phyloP scores from a whole-genome alignment of 768 basidiomycete genomes.

The Strobilomyces dryophilus region DNA sequence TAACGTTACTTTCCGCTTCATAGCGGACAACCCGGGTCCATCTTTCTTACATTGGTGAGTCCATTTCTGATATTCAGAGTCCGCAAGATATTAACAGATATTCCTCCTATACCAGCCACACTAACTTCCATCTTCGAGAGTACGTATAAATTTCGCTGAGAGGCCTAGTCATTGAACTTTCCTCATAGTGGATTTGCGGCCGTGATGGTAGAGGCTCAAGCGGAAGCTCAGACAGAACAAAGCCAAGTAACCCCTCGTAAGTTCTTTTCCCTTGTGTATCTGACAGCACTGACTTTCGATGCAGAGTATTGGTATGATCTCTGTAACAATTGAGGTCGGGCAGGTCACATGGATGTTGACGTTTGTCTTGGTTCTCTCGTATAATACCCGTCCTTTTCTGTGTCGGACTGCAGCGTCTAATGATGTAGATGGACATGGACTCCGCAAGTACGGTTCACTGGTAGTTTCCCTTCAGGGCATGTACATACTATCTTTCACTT shows the following conservation, averaged over 20 bases:
- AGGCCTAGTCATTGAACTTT: not conserved
- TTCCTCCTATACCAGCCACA: conserved; percentile 16
- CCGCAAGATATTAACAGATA: not conserved
- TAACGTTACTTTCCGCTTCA: conserved; percentile 53
- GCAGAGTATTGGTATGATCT: not conserved
- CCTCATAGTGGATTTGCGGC: conserved; percentile 16
- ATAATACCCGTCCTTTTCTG: not conserved
- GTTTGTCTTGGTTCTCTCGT: not conserved
- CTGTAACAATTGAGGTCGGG: not conserved
- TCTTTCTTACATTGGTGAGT: conserved; percentile 24
- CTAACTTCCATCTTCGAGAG: conserved; percentile 19
- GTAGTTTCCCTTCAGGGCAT: not conserved
- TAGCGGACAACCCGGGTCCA: conserved; percentile 48
- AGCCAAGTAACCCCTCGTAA: conserved; percentile 10
- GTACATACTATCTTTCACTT: no score
- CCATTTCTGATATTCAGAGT: not conserved
- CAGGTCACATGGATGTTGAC: not conserved
- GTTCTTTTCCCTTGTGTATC: not conserved
- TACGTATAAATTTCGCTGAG: conserved; percentile 4
- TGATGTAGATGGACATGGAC: not conserved
- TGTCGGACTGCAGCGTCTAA: not conserved
- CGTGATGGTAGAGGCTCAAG: conserved; percentile 16
- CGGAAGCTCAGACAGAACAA: conserved; percentile 3
- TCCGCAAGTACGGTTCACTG: not conserved
- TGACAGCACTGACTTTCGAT: not conserved